Base-by-base conservation (phyloP, 352 stramenopile genomes). In the Globisporangium paddicum region DNA sequence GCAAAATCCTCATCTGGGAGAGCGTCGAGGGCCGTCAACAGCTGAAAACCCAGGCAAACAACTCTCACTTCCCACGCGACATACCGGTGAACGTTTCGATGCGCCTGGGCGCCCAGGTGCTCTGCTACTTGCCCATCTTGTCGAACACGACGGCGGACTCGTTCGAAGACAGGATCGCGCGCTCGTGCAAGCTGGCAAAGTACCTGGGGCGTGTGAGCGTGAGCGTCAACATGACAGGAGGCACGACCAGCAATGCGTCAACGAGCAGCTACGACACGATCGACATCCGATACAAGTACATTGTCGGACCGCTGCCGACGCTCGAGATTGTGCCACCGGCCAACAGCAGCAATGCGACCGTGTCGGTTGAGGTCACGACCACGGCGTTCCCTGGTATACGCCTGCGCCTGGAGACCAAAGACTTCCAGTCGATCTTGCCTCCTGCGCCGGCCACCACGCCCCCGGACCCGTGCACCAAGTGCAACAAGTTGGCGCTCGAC, bases 1-100 rank as follows among this genome's bases (percentile, higher is more conserved):
- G 70, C 26, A 62, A 69, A 16, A 67, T 80, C 49, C 55, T 87
- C 21, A 60, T 82, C 3, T 87, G 77, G 77, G 72, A 75, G 32
- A 75, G 64, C 28, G 48, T 54, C n/a, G 67, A 72, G 11, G 74
- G 52, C 10, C 56, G 60, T 4, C 69, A 73, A 0, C 69, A 49
- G 11, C 28, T 69, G 18, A 28, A 21, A 18, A 62, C 56, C 14
- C 21, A 16, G 0, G 18, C 46, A 8, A 42, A n/a, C 3, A 62
- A 56, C 30, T 18, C 32, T 3, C 56, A 62, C 18, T 62, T 62
- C 46, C 48, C 56, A 19, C 40, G 14, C 38, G 38, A 51, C 9
- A 18, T 41, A 25, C 19, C 58, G 19, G 26, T 69, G 19, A 80
- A 77, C 40, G 65, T 86, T 10, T 77, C 73, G 13, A 10, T 87